These are phyloP conservation scores for Quercus phellos DNA, from an alignment of 331 rosid species.

Conservation along the genomic window DNA sequence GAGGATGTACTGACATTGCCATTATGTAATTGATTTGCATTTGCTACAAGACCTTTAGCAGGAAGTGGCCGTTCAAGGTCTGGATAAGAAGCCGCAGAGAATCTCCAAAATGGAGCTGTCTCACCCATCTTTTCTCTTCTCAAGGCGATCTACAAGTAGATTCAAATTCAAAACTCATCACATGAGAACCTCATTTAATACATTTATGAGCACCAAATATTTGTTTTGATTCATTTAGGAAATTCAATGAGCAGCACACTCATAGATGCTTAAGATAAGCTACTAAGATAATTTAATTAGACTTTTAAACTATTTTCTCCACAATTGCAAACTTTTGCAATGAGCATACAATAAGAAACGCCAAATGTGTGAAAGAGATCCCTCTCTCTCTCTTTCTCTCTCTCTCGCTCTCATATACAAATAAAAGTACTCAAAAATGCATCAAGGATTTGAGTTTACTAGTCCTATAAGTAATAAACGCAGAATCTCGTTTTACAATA, in stretches of 20 bases:
- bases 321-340: not conserved
- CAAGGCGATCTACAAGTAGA: constrained; percentile 41
- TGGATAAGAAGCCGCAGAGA: constrained; percentile 55
- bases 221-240: not conserved
- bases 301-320: not conserved
- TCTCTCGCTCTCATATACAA: not conserved
- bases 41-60: constrained; percentile 18
- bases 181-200: not conserved
- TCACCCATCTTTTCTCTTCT: constrained; percentile 58
- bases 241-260: not conserved
- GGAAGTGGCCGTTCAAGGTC: constrained; percentile 42
- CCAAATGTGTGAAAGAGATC: not conserved
- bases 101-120: constrained; percentile 62
- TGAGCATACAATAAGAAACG: not conserved
- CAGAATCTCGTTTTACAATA: not conserved
- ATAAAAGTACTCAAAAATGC: not conserved
- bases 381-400: too few relatives aligned
- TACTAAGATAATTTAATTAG: not conserved
- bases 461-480: not conserved
- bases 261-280: not conserved
- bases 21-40: constrained; percentile 18
- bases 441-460: not conserved
- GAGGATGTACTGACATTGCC: constrained; percentile 19
- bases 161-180: constrained; percentile 5
- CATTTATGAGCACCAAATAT: not conserved